Evolutionary conservation across 139 green algal species (phyloP).

Genomic region (Picochlorum sp.): DNA sequence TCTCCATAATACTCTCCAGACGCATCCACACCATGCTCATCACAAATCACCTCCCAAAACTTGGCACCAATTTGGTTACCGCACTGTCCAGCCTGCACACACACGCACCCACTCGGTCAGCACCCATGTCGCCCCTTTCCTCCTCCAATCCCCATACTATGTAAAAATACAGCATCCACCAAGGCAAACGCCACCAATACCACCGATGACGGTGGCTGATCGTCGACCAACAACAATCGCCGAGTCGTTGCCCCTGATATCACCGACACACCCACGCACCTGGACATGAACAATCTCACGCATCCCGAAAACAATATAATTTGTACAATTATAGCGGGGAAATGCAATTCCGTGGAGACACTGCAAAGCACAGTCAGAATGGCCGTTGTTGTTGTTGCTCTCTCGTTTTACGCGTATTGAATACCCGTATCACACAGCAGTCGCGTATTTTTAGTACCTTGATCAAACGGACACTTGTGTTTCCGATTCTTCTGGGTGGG

Average conservation of each 20-base stretch:
- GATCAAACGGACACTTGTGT: too few relatives aligned
- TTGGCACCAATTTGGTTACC: conserved; percentile 82
- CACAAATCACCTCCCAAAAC: conserved; percentile 73
- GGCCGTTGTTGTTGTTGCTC: not conserved
- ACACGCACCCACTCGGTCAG: too few relatives aligned
- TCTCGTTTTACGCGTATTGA: not conserved
- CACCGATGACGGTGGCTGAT: not conserved
- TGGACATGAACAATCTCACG: conserved; percentile 80
- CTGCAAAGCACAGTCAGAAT: too few relatives aligned
- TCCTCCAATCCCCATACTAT: not conserved
- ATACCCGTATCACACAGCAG: too few relatives aligned
- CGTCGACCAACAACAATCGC: not conserved
- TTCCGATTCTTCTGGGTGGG: too few relatives aligned
- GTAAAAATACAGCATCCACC: not conserved
- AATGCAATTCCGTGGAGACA: too few relatives aligned
- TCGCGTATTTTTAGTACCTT: too few relatives aligned
- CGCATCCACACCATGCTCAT: conserved; percentile 67
- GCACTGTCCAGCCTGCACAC: conserved; percentile 67
- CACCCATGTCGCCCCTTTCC: not conserved
- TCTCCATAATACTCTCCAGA: conserved; percentile 64
- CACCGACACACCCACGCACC: not conserved
- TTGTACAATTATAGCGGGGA: too few relatives aligned
- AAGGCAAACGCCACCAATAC: not conserved
- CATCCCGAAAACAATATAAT: conserved; percentile 33
- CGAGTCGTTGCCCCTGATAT: not conserved